A percentile compares a stretch with the other conserved stretches of the same genome.
These are phyloP conservation scores for Yarrowia hollandica DNA, from an alignment of 805 yeast species.

Conservation along the genomic window DNA sequence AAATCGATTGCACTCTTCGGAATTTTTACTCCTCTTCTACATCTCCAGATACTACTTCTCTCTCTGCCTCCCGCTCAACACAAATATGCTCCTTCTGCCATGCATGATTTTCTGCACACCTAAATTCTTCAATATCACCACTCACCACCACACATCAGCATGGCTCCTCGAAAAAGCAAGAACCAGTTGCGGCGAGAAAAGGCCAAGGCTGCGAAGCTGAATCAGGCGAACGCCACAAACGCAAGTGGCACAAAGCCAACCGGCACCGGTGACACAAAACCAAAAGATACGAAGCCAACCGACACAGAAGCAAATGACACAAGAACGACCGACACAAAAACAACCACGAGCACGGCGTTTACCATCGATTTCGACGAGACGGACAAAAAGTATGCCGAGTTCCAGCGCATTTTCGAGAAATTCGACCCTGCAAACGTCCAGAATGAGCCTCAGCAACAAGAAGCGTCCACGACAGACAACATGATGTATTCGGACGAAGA, in stretches of 20 bases:
- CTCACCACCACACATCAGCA: neutral
- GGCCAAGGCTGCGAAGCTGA: conserved; percentile 46
- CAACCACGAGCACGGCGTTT: neutral
- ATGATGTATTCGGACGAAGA: conserved; percentile 23
- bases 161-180: conserved; percentile 43
- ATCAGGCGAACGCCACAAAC: no score
- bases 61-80: no score
- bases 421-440: conserved; percentile 9
- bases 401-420: conserved; percentile 4
- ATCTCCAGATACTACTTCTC: no score
- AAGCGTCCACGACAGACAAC: neutral
- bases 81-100: no score
- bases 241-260: neutral
- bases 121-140: neutral
- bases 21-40: no score
- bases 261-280: neutral
- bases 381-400: conserved; percentile 2
- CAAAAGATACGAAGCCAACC: neutral
- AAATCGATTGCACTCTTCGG: no score
- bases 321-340: no score
- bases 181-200: conserved; percentile 45
- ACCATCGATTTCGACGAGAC: neutral
- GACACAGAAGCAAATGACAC: no score
- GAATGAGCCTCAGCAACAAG: neutral
- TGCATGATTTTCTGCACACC: neutral